A percentile compares a stretch with the other conserved stretches of the same genome.
These are phyloP conservation scores for Leccinum angustisporum DNA, from an alignment of 1,284 basidiomycete genomes.

Conservation along the genomic window DNA sequence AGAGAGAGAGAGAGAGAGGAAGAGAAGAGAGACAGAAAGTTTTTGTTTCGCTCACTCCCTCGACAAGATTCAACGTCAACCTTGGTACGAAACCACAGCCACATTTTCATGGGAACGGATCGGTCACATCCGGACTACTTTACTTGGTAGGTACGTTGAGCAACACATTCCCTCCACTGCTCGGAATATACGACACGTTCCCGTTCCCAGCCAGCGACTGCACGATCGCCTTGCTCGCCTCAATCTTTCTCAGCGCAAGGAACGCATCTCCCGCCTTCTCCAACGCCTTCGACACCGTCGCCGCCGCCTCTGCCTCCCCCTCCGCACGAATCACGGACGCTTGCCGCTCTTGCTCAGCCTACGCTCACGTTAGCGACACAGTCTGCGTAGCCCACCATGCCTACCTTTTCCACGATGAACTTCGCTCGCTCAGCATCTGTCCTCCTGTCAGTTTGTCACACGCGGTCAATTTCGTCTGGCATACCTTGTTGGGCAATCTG, in stretches of 20 bases:
- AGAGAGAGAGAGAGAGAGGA: constrained; percentile 36
- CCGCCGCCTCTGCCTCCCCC: constrained; percentile 96
- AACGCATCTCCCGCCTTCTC: constrained; percentile 96
- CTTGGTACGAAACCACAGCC: constrained; percentile 25
- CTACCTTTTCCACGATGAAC: constrained; percentile 96
- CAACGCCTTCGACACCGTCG: constrained; percentile 90
- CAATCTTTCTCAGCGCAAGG: constrained; percentile 94
- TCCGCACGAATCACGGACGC: constrained; percentile 97
- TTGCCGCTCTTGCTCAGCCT: constrained; percentile 99
- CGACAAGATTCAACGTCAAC: constrained; percentile 26
- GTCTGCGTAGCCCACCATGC: constrained; percentile 16
- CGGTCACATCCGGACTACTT: constrained; percentile 39
- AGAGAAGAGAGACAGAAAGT: background rate
- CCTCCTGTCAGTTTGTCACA: constrained; percentile 13
- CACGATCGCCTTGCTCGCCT: constrained; percentile 96
- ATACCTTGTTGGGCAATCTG: constrained; percentile 93
- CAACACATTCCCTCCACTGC: constrained; percentile 75
- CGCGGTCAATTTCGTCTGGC: constrained; percentile 13
- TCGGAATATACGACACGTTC: constrained; percentile 89
- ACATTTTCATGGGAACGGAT: constrained; percentile 26
- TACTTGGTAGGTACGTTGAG: constrained; percentile 81
- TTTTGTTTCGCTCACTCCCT: constrained; percentile 19
- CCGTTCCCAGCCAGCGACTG: constrained; percentile 75
- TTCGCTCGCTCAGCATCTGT: constrained; percentile 96
- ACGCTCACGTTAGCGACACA: constrained; percentile 19